phyloP scores from a whole-genome alignment of 805 yeast genomes.

The Isabelozyma rhagii region DNA sequence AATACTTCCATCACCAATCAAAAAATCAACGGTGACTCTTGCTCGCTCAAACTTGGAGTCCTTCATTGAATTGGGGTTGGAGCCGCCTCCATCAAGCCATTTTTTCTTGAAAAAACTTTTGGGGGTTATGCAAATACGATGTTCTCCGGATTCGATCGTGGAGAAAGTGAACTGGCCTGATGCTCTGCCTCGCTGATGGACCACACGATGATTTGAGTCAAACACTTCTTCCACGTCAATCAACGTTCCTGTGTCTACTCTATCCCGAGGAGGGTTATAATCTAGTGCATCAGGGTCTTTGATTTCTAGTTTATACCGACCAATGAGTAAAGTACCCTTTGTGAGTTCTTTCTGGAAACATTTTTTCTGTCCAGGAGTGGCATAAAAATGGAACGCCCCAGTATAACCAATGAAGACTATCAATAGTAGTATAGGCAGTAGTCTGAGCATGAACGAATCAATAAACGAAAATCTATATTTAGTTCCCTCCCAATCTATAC shows the following conservation, averaged over 20 bases:
- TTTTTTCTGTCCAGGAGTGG: constrained; percentile 48
- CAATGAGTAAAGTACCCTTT: constrained; percentile 47
- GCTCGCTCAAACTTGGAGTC: constrained; percentile 20
- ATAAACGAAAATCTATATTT: too few species aligned
- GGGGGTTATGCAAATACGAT: constrained; percentile 24
- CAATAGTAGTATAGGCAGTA: background rate
- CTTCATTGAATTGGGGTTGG: constrained; percentile 7
- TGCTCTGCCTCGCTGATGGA: constrained; percentile 20
- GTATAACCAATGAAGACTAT: background rate
- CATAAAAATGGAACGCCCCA: constrained; percentile 43
- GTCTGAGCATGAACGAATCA: too few species aligned
- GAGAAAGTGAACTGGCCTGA: constrained; percentile 25
- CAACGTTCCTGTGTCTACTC: constrained; percentile 24
- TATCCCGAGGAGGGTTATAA: constrained; percentile 27
- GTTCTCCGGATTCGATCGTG: constrained; percentile 23
- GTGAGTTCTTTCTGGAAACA: constrained; percentile 58
- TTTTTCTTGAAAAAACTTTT: constrained; percentile 14
- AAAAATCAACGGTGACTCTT: constrained; percentile 17
- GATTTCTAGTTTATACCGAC: constrained; percentile 48
- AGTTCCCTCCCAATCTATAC: too few species aligned
- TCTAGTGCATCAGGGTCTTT: constrained; percentile 31
- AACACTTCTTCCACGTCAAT: constrained; percentile 47
- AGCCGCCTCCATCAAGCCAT: constrained; percentile 11
- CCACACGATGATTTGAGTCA: constrained; percentile 17
- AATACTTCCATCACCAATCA: constrained; percentile 16